Evolutionary conservation across 495 filamentous ascomycete species (phyloP).

Genomic region (Recurvomyces mirabilis): DNA sequence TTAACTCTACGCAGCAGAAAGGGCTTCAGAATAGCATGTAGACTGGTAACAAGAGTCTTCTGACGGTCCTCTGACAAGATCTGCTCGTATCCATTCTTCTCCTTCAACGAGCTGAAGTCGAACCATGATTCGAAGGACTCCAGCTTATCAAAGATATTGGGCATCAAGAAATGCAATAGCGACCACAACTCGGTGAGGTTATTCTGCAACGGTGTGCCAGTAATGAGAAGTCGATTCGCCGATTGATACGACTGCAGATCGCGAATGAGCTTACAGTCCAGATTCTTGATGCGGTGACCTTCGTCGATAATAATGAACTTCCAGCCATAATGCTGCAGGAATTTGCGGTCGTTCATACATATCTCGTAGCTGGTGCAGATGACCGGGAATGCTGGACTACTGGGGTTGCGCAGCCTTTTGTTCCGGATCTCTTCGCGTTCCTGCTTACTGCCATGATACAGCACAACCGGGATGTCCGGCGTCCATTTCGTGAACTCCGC

Average conservation of each 20-base stretch:
- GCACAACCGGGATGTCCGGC: slow-evolving; percentile 69
- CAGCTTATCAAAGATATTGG: slow-evolving; percentile 81
- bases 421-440: slow-evolving; percentile 61
- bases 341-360: slow-evolving; percentile 77
- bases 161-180: slow-evolving; percentile 82
- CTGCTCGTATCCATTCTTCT: slow-evolving; percentile 55
- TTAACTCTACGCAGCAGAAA: slow-evolving; percentile 83
- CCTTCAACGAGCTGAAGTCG: slow-evolving; percentile 81
- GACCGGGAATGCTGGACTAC: slow-evolving; percentile 65
- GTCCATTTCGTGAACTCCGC: slow-evolving; percentile 87
- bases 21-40: slow-evolving; percentile 87
- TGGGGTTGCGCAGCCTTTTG: slow-evolving; percentile 49
- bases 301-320: slow-evolving; percentile 97
- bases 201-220: slow-evolving; percentile 90
- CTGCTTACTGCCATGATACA: slow-evolving; percentile 77
- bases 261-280: slow-evolving; percentile 81
- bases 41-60: slow-evolving; percentile 70
- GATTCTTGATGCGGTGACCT: slow-evolving; percentile 94
- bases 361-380: slow-evolving; percentile 94
- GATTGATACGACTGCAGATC: slow-evolving; percentile 80
- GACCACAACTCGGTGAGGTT: slow-evolving; percentile 95
- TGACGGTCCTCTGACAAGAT: slow-evolving; percentile 69
- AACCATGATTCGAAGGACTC: slow-evolving; percentile 91
- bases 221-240: slow-evolving; percentile 82
- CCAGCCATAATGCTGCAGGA: slow-evolving; percentile 73